Base-by-base conservation (phyloP, 2,329 filamentous ascomycete species). In the Ophiostoma perfectum region DNA sequence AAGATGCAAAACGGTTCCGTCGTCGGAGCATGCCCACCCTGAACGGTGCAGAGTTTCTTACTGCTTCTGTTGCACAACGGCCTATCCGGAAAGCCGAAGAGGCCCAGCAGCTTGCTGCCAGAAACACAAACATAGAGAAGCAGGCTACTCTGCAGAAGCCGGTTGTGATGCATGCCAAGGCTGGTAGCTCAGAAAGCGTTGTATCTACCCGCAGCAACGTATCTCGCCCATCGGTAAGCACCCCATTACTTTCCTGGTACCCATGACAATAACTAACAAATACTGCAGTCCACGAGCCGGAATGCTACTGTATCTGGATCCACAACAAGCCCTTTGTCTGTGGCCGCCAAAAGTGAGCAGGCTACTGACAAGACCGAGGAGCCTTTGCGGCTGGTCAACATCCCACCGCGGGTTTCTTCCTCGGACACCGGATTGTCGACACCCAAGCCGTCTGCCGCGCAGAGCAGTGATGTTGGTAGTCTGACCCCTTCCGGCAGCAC, bases 11-110 rank as follows among this genome's bases (percentile, higher is more conserved):
- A 78, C 85, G 91, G 75, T 90, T 93, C 78, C 85, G 93, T 73
- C 87, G 93, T 75, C 88, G 93, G 72, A 97, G 93, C 78, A 86
- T 96, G 80, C 91, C 91, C 72, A 89, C 87, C 18, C 78, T 84
- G 70, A 83, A 86, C 77, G 78, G 79, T 74, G 73, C 79, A 73
- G 79, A 81, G 70, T 79, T 80, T 73, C 76, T 77, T 68, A 78
- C 75, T 70, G 74, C 76, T 71, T 67, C 78, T 73, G 76, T 76
- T 70, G 77, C 79, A 70, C 78, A 78, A 67, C 75, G 27, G 16
- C 6, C 77, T 58, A 75, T 77, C 66, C 76, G 75, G 73, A 77
- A 75, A 70, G 74, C 76, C 70, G 76, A 75, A 70, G 77, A 79
- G 38, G 60, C 18, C 8, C 76, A 75, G 52, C 69, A 72, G 41